Evolutionary conservation across 2,329 filamentous ascomycete genomes (phyloP), one percentile per base, ranked within the genome.

Genomic region (Drechslerella coelobrocha): DNA sequence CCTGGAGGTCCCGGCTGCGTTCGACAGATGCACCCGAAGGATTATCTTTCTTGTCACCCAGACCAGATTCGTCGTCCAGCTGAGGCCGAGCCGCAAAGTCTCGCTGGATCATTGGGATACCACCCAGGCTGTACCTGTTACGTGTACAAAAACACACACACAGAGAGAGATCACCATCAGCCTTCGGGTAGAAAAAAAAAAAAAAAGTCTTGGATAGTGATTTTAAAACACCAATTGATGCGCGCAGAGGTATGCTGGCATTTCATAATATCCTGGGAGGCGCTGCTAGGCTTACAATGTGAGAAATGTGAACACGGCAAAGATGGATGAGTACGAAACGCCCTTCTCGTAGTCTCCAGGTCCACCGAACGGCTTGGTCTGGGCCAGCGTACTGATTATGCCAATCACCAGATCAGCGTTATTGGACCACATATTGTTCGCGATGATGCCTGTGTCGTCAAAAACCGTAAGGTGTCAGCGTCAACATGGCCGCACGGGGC

Each of bases 271-370:
- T 26, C 14, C 14, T 27, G 47, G 24, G 24, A 50, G 45, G 19
- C 2, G 26, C 31, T 29, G 23, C 41, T 71, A 69, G 65, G 65
- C 74, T 59, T 74, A 76, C 75, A 76, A 65, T 54, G 61, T 73
- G 29, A 75, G 57, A 66, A 73, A 61, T 69, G 75, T 74, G 60
- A 75, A 73, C 7, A 75, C 73, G 52, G 72, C 73, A 65, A 76
- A 74, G 39, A 75, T 75, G 14, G 74, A 74, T 2, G 74, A 62
- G 68, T 76, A 76, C 2, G 75, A 75, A 19, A 72, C 73, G 52
- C 75, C 75, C 54, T 73, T 73, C 8, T 62, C 72, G 62, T 65
- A 65, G 45, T 72, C 68, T 39, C 55, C 55, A 34, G 50, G 41
- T 19, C 56, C 61, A 21, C 61, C 61, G 39, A 72, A 72, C 3